phyloP scores from a whole-genome alignment of 176 grass and related monocot species.

The Alloteropsis semialata region DNA sequence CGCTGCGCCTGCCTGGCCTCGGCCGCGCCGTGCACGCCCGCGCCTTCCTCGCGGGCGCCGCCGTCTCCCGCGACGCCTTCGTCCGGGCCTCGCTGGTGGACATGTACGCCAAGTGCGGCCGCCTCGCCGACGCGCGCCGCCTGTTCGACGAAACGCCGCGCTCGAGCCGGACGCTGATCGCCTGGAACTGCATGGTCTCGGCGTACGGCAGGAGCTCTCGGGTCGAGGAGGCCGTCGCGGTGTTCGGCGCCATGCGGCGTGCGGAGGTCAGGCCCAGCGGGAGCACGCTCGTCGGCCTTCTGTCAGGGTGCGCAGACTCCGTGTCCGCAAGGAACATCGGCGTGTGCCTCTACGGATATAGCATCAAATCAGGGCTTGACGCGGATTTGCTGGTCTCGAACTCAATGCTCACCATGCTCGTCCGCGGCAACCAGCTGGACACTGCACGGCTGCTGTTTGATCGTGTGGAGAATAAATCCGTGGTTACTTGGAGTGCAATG shows the following conservation, averaged over 20 bases:
- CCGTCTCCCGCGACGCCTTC: constrained; percentile 29
- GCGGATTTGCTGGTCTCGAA: constrained; percentile 32
- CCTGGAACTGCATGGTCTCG: constrained; percentile 61
- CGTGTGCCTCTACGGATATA: constrained; percentile 33
- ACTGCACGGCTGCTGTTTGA: constrained; percentile 38
- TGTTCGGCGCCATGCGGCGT: constrained; percentile 43
- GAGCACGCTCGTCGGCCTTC: constrained; percentile 38
- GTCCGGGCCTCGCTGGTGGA: constrained; percentile 57
- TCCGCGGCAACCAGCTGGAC: constrained; percentile 11
- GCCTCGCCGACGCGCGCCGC: constrained; percentile 43
- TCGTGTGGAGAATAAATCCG: constrained; percentile 34
- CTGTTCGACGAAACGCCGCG: constrained; percentile 57
- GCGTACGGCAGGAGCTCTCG: constrained; percentile 29
- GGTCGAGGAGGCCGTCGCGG: constrained; percentile 13
- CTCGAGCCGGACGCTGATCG: constrained; percentile 36
- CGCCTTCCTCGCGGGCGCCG: constrained; percentile 27
- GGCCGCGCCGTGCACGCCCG: constrained; percentile 52
- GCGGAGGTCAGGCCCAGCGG: constrained; percentile 22
- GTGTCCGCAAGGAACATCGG: constrained; percentile 12
- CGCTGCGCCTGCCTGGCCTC: constrained; percentile 38
- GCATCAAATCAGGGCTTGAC: constrained; percentile 49
- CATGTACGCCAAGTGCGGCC: constrained; percentile 56
- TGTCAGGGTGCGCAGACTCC: constrained; percentile 29
- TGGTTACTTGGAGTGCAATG: constrained; percentile 61
- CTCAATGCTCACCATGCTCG: constrained; percentile 52